These are phyloP conservation scores for Parafenestella ontariensis DNA, from an alignment of 2,329 filamentous ascomycete species.

Conservation along the genomic window DNA sequence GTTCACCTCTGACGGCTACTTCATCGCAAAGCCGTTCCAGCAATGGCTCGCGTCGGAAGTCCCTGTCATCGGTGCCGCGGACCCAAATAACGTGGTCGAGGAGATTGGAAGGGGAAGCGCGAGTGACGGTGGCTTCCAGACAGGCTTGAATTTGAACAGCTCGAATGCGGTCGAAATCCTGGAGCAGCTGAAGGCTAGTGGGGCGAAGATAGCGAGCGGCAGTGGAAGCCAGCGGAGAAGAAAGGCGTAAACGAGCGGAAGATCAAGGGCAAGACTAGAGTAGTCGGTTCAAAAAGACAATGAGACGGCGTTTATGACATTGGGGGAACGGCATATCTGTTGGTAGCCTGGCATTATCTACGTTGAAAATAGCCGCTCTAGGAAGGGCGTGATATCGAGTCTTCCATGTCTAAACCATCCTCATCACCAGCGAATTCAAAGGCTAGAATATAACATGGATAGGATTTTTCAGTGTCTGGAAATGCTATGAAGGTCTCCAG, in stretches of 20 bases:
- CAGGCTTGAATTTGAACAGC: constrained; percentile 37
- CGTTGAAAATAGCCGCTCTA: no score
- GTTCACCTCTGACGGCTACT: constrained; percentile 76
- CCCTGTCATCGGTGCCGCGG: constrained; percentile 68
- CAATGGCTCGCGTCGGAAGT: constrained; percentile 75
- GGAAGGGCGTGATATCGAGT: neutral
- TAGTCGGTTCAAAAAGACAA: neutral
- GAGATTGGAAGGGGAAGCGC: constrained; percentile 51
- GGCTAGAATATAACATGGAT: neutral
- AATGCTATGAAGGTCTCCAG: constrained; percentile 6
- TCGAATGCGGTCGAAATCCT: constrained; percentile 45
- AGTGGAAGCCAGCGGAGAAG: constrained; percentile 42
- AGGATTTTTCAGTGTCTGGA: neutral
- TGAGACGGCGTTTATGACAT: neutral
- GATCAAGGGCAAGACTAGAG: neutral
- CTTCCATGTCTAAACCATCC: neutral
- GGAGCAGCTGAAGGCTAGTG: constrained; percentile 45
- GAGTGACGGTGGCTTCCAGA: constrained; percentile 22
- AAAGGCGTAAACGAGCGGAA: constrained; percentile 30
- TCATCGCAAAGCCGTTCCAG: constrained; percentile 79
- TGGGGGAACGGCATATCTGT: neutral
- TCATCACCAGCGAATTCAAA: neutral
- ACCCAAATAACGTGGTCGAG: constrained; percentile 62
- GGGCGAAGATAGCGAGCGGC: constrained; percentile 34
- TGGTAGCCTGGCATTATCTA: neutral